A percentile compares a stretch with the other conserved stretches of the same genome.
These are phyloP conservation scores for bread wheat (Triticum aestivum) DNA, from an alignment of 176 grass and related monocot species.

Conservation along the genomic window IWGSC_CS_RefSeq_v2.1 NC_057799.1:608575828-608576327, in stretches of 20 bases:
- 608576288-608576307: too few species aligned
- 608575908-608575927: constrained; percentile 55
- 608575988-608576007: neutral
- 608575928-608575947: constrained; percentile 20
- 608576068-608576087: neutral
- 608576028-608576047: neutral
- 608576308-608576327: too few species aligned
- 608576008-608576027: neutral
- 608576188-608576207: too few species aligned
- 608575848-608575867: constrained; percentile 59
- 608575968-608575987: constrained; percentile 70
- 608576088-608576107: too few species aligned
- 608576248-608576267: too few species aligned
- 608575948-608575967: constrained; percentile 67
- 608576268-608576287: too few species aligned
- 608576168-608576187: too few species aligned
- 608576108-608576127: constrained; percentile 10
- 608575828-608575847: constrained; percentile 80
- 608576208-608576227: too few species aligned
- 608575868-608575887: too few species aligned
- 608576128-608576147: too few species aligned
- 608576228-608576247: too few species aligned
- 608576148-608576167: too few species aligned
- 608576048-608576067: neutral
- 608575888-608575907: constrained; percentile 34